Evolutionary conservation across 202 grass and related monocot genomes (phyloP).

Genomic region (Panicum hallii): DNA sequence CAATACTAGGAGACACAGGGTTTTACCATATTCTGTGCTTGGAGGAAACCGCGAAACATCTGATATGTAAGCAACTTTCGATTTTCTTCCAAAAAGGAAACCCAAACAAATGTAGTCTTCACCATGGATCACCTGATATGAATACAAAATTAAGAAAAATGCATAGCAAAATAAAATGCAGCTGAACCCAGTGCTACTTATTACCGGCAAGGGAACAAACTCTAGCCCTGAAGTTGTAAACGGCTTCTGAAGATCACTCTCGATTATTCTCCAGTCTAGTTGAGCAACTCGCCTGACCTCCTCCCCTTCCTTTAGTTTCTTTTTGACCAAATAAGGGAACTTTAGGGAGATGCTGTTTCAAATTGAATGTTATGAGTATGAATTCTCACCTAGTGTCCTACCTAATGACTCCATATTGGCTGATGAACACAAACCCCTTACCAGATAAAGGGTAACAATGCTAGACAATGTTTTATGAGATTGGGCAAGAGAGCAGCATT

Average conservation of each 20-base stretch:
- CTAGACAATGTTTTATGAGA: neutral
- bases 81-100: slow-evolving; percentile 90
- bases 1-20: slow-evolving; percentile 6
- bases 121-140: slow-evolving; percentile 88
- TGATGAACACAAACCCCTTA: neutral
- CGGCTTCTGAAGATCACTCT: slow-evolving; percentile 67
- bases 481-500: neutral
- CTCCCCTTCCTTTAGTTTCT: slow-evolving; percentile 83
- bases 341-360: slow-evolving; percentile 78
- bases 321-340: slow-evolving; percentile 89
- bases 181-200: neutral
- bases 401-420: neutral
- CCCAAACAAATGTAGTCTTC: slow-evolving; percentile 92
- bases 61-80: slow-evolving; percentile 95
- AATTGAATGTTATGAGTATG: slow-evolving; percentile 36
- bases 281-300: slow-evolving; percentile 85
- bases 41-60: slow-evolving; percentile 92
- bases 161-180: slow-evolving; percentile 33
- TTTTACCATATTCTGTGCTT: slow-evolving; percentile 83
- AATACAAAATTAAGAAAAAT: slow-evolving; percentile 27
- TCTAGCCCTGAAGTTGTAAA: slow-evolving; percentile 81
- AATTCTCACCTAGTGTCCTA: slow-evolving; percentile 27
- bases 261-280: slow-evolving; percentile 96
- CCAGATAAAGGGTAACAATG: neutral
- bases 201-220: slow-evolving; percentile 93